Conservation (phyloP, 352 stramenopile genomes). For the Globisporangium nagaii region DNA sequence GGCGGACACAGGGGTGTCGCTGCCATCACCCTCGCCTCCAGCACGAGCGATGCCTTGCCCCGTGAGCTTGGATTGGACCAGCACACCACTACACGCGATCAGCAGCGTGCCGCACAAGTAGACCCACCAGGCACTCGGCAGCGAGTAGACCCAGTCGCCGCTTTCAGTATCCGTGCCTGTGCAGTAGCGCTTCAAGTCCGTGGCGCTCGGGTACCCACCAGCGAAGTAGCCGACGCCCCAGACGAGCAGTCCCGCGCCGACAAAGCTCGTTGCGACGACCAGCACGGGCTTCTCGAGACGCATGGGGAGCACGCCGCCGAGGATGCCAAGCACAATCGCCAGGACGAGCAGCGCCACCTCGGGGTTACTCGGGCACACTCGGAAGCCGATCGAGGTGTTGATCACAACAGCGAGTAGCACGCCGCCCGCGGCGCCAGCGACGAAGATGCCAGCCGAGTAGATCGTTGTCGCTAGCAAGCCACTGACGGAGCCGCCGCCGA, state of each 20-base stretch:
- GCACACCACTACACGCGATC: slow-evolving; percentile 24
- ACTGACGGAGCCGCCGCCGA: slow-evolving; percentile 36
- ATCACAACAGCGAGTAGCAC: slow-evolving; percentile 35
- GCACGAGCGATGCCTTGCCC: neutral
- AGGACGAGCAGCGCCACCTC: slow-evolving; percentile 33
- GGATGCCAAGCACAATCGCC: slow-evolving; percentile 32
- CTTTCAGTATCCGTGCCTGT: slow-evolving; percentile 11
- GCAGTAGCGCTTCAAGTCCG: slow-evolving; percentile 31
- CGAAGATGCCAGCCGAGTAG: slow-evolving; percentile 48
- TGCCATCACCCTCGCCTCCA: neutral
- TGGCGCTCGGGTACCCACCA: slow-evolving; percentile 38
- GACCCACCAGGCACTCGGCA: slow-evolving; percentile 47
- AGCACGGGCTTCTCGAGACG: slow-evolving; percentile 40
- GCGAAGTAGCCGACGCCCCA: slow-evolving; percentile 64
- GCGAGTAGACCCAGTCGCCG: slow-evolving; percentile 34
- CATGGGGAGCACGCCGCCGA: slow-evolving; percentile 38
- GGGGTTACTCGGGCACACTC: slow-evolving; percentile 42
- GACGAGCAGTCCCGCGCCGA: slow-evolving; percentile 32
- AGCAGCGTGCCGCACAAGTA: slow-evolving; percentile 42
- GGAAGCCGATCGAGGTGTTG: slow-evolving; percentile 49
- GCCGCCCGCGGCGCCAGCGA: slow-evolving; percentile 36
- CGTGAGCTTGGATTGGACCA: slow-evolving; percentile 35
- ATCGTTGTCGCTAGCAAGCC: slow-evolving; percentile 40
- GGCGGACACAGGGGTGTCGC: neutral
- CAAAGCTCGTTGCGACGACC: slow-evolving; percentile 54